phyloP scores from a whole-genome alignment of 805 yeast genomes.

The Kodamaea neixiangensis region DNA sequence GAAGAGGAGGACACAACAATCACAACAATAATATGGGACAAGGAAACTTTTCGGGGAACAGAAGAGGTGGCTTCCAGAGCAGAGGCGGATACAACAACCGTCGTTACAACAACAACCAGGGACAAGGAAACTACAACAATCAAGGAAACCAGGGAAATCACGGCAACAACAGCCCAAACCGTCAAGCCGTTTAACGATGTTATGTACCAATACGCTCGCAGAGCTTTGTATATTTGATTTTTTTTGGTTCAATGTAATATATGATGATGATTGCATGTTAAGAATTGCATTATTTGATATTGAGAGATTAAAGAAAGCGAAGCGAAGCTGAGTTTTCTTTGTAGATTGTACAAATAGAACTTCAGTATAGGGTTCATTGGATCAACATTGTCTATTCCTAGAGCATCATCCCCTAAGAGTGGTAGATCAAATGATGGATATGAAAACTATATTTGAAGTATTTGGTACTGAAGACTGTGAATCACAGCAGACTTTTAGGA shows the following conservation, averaged over 20 bases:
- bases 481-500: too few relatives aligned
- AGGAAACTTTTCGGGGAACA: slow-evolving; percentile 19
- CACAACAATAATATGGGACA: slow-evolving; percentile 15
- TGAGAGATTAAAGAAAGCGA: not conserved
- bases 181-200: slow-evolving; percentile 7
- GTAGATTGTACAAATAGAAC: too few relatives aligned
- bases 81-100: slow-evolving; percentile 21
- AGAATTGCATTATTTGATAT: slow-evolving; percentile 3
- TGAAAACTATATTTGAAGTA: too few relatives aligned
- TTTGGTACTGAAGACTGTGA: too few relatives aligned
- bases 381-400: too few relatives aligned
- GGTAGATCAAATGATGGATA: too few relatives aligned
- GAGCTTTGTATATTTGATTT: slow-evolving; percentile 1
- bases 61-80: slow-evolving; percentile 26
- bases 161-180: slow-evolving; percentile 13
- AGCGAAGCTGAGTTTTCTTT: too few relatives aligned
- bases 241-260: slow-evolving; percentile 12
- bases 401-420: too few relatives aligned
- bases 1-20: slow-evolving; percentile 40
- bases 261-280: slow-evolving; percentile 10
- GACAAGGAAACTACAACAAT: slow-evolving; percentile 8
- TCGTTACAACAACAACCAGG: slow-evolving; percentile 22
- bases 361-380: too few relatives aligned
- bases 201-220: not conserved
- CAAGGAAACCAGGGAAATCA: slow-evolving; percentile 10